Evolutionary conservation across 805 yeast genomes (phyloP), one percentile per base, ranked within the genome.

Genomic region (Candida maesae): DNA sequence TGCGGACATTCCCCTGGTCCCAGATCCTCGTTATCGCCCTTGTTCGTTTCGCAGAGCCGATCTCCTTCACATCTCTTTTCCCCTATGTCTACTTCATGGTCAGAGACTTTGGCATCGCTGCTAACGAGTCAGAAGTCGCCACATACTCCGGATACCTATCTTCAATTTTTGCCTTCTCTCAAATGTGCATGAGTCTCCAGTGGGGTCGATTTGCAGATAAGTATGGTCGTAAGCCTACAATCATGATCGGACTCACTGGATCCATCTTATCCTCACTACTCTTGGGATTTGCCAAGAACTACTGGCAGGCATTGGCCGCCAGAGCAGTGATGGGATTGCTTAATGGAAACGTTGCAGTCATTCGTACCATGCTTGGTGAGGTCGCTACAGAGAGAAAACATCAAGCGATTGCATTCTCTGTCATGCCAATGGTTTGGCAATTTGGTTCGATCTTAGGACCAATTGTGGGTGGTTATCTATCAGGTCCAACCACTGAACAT

Each of bases 1-100:
- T 78, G 64, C 60, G 53, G 30, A 83, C 77, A 18, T 77, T 79
- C 52, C 84, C 84, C 14, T 63, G 70, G 53, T 61, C 70, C 53
- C 84, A 79, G 50, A 49, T 68, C 33, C 41, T 53, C 6, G 67
- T 68, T 10, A 53, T 70, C 11, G 62, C 68, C 21, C 46, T 71
- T 21, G 73, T 78, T 36, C 62, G 84, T 42, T 73, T 78, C 45
- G 68, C 78, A 11, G 84, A 79, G 53, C 84, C 85, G 2, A 68
- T 79, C 16, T 76, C 83, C 3, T 79, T 78, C 63, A 76, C 84
- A 4, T 76, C 83, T 5, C 57, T 78, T 25, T 78, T 79, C 53
- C 85, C 85, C 3, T 79, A 79, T 51, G 70, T 78, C 29, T 79
- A 74, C 55, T 79, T 75, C 60, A 75, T 79, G 82, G 78, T 79